These are phyloP conservation scores for Fonsecaea pedrosoi DNA, from an alignment of 2,329 filamentous ascomycete genomes.

Conservation along the genomic window DNA sequence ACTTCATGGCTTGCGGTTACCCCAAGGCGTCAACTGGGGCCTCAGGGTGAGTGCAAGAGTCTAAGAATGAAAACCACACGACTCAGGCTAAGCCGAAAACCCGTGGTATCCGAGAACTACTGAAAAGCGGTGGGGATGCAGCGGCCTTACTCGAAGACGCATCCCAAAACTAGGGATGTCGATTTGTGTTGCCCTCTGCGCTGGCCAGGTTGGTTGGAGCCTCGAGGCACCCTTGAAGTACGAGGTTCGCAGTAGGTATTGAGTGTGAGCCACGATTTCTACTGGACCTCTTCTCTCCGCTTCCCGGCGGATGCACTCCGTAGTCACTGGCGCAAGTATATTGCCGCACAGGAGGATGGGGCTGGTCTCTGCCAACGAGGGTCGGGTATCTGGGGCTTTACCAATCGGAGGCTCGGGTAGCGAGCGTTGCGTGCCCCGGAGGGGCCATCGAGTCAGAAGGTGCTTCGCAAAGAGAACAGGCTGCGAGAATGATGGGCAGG, in stretches of 20 bases:
- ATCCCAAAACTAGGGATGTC: neutral
- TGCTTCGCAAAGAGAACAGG: neutral
- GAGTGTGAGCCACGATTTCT: neutral
- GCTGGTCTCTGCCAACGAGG: slow-evolving; percentile 4
- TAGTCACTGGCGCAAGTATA: slow-evolving; percentile 14
- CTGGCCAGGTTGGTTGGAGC: neutral
- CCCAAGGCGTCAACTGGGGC: neutral
- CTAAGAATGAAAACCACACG: neutral
- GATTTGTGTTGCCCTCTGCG: neutral
- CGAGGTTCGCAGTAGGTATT: neutral
- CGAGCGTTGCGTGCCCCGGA: slow-evolving; percentile 1
- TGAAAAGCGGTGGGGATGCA: neutral
- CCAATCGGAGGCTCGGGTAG: slow-evolving; percentile 16
- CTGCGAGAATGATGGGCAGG: slow-evolving; percentile 7
- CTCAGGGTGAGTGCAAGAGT: neutral
- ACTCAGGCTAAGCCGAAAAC: neutral
- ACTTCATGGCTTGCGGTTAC: neutral
- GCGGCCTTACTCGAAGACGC: neutral
- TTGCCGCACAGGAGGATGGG: slow-evolving; percentile 14
- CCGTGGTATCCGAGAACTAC: slow-evolving; percentile 1
- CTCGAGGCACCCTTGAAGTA: neutral
- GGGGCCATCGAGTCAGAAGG: neutral
- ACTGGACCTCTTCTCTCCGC: neutral
- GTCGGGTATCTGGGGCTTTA: slow-evolving; percentile 6
- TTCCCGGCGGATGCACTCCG: neutral